Evolutionary conservation across 257 asterid genomes (phyloP), one percentile per base, ranked within the genome.

Genomic region (Primulina eburnea): DNA sequence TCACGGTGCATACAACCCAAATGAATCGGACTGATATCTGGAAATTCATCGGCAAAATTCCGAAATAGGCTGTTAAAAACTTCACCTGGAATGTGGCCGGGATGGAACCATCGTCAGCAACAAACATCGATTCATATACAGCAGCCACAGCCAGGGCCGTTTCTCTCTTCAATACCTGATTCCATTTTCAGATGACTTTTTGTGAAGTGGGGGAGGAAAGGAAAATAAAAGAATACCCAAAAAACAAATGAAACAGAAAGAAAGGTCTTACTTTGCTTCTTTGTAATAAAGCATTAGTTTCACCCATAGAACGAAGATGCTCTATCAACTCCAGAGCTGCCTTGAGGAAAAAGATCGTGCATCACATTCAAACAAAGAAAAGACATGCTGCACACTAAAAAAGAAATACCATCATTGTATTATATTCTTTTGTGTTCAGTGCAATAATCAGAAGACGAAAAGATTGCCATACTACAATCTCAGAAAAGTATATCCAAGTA

Each of bases 241-340:
- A 24, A 24, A 24, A 24, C 26, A 24, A 24, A 24, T 24, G 57
- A 56, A 69, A 76, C 17, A 3, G 62, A 33, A 61, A 62, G 65
- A 72, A 34, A 68, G 9, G 34, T 62, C 81, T 68, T 79, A 93
- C 99, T 35, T 71, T 82, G 88, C 85, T 85, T 63, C 95, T 86
- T 66, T 93, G 92, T 6, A 85, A 60, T 64, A 93, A 78, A 74
- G 99, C 97, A 84, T 89, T 93, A 58, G 96, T 87, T 84, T 93
- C 97, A 4, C 97, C 99, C 99, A 93, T 90, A 50, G 96, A 69
- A 47, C 99, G 97, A 26, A 93, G 90, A 86, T 93, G 99, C 82
- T 93, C 97, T 28, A 93, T 93, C 84, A 93, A 82, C 77, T 93
- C 99, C 85, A 93, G 77, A 75, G 97, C 99, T 93, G 73, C 79